These are phyloP conservation scores for Salvia sclarea DNA, from an alignment of 305 asterid species.

Conservation along the genomic window DNA sequence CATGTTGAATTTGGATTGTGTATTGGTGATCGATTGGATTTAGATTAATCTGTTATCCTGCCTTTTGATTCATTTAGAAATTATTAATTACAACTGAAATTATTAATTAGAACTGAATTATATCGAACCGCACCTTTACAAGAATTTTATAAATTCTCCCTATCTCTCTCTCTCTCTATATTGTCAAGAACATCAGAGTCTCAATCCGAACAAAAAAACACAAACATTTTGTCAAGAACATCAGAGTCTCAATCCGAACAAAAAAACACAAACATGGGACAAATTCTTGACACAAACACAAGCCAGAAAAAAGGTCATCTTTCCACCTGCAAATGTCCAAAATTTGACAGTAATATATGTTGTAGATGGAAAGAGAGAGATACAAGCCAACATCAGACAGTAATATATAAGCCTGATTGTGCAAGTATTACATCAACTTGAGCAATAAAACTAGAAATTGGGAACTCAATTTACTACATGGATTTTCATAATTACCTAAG, in stretches of 20 bases:
- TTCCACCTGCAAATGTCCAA: not conserved
- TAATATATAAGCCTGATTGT: constrained; percentile 24
- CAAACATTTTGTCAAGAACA: too few species aligned
- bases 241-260: not conserved
- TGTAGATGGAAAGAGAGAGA: not conserved
- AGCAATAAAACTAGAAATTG: constrained; percentile 24
- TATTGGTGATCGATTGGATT: too few species aligned
- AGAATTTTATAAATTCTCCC: too few species aligned
- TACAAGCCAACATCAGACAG: constrained; percentile 25
- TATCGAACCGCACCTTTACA: too few species aligned
- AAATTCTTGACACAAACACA: constrained; percentile 10
- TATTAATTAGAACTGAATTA: too few species aligned
- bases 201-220: too few species aligned
- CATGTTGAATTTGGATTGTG: too few species aligned
- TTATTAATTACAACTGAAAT: too few species aligned
- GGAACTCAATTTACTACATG: constrained; percentile 23
- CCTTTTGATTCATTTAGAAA: too few species aligned
- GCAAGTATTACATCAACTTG: constrained; percentile 26
- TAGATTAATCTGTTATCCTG: too few species aligned
- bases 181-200: too few species aligned
- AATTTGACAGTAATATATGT: not conserved
- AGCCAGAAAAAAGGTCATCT: not conserved
- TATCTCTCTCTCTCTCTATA: too few species aligned
- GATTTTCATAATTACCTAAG: constrained; percentile 25
- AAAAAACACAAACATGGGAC: constrained; percentile 29